Conservation (phyloP, 495 filamentous ascomycete genomes). For the Aspergillus campestris region DNA sequence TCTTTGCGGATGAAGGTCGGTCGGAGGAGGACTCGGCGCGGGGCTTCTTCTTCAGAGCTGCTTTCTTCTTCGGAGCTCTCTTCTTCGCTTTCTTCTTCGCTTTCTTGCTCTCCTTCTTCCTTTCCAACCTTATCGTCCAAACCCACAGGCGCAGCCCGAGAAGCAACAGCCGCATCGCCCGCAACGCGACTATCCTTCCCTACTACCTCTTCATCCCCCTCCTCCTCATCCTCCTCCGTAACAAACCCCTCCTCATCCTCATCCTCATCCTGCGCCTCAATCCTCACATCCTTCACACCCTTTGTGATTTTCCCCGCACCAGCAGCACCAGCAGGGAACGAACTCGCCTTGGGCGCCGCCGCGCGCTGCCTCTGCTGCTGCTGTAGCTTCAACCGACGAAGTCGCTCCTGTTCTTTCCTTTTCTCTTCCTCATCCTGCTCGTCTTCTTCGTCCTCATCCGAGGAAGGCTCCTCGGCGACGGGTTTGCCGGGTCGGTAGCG, state of each 20-base stretch:
- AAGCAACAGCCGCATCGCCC: not conserved
- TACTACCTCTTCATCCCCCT: slow-evolving; percentile 30
- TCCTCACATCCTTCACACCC: slow-evolving; percentile 18
- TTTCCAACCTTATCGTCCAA: slow-evolving; percentile 30
- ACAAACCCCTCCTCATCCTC: slow-evolving; percentile 69
- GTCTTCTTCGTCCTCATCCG: slow-evolving; percentile 51
- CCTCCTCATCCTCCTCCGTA: slow-evolving; percentile 59
- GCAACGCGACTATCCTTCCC: slow-evolving; percentile 26
- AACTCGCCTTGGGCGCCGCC: slow-evolving; percentile 62
- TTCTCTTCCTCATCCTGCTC: slow-evolving; percentile 41
- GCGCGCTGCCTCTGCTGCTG: slow-evolving; percentile 35
- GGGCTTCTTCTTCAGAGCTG: slow-evolving; percentile 66
- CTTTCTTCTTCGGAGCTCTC: slow-evolving; percentile 43
- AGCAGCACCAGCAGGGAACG: slow-evolving; percentile 36
- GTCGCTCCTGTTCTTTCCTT: slow-evolving; percentile 24
- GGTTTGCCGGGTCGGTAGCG: slow-evolving; percentile 85
- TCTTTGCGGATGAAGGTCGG: slow-evolving; percentile 90
- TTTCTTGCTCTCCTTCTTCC: slow-evolving; percentile 49
- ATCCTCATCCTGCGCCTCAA: slow-evolving; percentile 24
- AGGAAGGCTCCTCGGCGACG: slow-evolving; percentile 56
- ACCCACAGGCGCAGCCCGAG: not conserved
- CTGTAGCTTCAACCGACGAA: slow-evolving; percentile 22
- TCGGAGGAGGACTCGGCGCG: slow-evolving; percentile 64
- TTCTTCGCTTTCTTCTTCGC: slow-evolving; percentile 43
- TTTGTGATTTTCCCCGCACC: slow-evolving; percentile 26